Percentiles rank a stretch among this genome's conserved stretches.
phyloP scores from a whole-genome alignment of 1,284 basidiomycete genomes.

The Ganoderma sinense region DNA sequence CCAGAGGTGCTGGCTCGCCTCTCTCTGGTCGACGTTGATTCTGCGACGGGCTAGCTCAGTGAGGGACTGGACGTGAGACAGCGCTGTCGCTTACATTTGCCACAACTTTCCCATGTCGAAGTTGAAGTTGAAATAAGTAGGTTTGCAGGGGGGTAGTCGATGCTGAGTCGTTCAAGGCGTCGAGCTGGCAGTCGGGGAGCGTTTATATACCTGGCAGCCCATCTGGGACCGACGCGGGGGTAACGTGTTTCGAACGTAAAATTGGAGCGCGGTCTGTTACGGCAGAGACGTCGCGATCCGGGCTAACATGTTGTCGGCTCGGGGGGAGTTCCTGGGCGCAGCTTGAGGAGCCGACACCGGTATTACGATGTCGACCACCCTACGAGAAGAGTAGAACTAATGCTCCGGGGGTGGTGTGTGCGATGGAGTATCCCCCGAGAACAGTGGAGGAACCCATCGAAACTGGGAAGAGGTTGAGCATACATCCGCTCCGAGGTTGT shows the following conservation, averaged over 20 bases:
- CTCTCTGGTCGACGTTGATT: conserved; percentile 17
- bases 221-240: conserved; percentile 1
- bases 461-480: not conserved
- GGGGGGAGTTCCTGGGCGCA: not conserved
- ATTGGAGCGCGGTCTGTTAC: conserved; percentile 2
- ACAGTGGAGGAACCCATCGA: not conserved
- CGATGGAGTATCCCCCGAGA: not conserved
- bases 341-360: not conserved
- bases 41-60: not conserved
- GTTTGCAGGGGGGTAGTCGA: not conserved
- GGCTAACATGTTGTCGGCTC: conserved; percentile 2
- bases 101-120: conserved; percentile 12
- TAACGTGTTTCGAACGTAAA: conserved; percentile 3
- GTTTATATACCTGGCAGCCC: not conserved
- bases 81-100: conserved; percentile 13
- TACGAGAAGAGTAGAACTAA: not conserved
- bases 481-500: not conserved
- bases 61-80: not conserved
- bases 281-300: not conserved
- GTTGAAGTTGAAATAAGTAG: not conserved
- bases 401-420: not conserved
- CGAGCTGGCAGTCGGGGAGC: no score
- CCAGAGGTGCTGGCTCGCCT: conserved; percentile 10
- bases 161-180: not conserved
- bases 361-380: not conserved